Conservation (phyloP, 2,329 filamentous ascomycete genomes). For the Hypoxylon sp. region DNA sequence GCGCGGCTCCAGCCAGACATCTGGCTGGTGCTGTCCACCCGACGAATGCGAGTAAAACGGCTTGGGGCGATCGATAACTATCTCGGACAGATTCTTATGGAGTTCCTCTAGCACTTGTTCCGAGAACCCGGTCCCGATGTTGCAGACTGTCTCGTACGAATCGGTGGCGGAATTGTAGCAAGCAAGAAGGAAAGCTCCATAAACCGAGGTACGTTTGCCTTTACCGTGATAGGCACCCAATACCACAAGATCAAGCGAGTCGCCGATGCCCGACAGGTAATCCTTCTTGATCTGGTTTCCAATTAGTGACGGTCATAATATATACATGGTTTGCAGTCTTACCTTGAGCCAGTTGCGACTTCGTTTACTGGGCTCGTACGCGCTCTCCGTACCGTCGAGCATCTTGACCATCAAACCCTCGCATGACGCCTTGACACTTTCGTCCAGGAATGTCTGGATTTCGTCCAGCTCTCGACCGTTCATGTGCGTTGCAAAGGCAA, state of each 20-base stretch:
- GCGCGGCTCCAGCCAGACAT: slow-evolving; percentile 96
- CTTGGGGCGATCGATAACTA: slow-evolving; percentile 88
- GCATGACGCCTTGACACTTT: slow-evolving; percentile 93
- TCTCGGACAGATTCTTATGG: slow-evolving; percentile 75
- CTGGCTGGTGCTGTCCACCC: slow-evolving; percentile 90
- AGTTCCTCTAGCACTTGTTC: slow-evolving; percentile 93
- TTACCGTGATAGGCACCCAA: slow-evolving; percentile 93
- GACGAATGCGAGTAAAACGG: slow-evolving; percentile 91
- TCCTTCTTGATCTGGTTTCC: slow-evolving; percentile 86
- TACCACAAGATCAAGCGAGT: slow-evolving; percentile 95
- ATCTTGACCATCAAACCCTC: slow-evolving; percentile 99
- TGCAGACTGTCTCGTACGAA: slow-evolving; percentile 94
- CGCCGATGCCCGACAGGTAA: slow-evolving; percentile 90
- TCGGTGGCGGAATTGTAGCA: slow-evolving; percentile 86
- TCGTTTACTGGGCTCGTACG: slow-evolving; percentile 94
- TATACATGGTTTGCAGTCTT: slow-evolving; percentile 37
- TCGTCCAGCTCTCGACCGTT: slow-evolving; percentile 90
- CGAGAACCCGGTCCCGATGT: slow-evolving; percentile 96
- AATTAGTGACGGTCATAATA: slow-evolving; percentile 33
- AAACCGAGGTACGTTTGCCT: slow-evolving; percentile 94
- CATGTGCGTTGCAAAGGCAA: slow-evolving; percentile 86
- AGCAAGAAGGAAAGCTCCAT: slow-evolving; percentile 93
- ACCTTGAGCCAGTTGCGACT: slow-evolving; percentile 99
- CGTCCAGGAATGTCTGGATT: slow-evolving; percentile 90
- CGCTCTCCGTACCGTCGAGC: slow-evolving; percentile 90